These are phyloP conservation scores for Pseudoperonospora humuli DNA, from an alignment of 352 stramenopile genomes.

Conservation along the genomic window DNA sequence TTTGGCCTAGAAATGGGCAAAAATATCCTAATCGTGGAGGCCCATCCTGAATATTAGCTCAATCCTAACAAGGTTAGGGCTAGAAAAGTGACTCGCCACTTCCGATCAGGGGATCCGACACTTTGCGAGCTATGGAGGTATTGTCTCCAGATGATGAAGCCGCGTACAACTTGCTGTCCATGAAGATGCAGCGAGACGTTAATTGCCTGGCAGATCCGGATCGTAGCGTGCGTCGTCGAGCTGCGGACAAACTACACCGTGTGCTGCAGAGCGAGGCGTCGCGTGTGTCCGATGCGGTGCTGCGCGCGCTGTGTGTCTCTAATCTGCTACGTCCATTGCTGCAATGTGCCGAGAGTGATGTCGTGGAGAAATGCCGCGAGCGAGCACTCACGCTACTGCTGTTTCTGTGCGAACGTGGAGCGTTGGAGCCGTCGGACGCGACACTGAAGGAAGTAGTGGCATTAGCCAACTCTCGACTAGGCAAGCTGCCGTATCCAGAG, in stretches of 20 bases:
- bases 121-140: constrained; percentile 21
- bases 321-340: constrained; percentile 49
- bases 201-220: constrained; percentile 74
- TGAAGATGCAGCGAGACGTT: constrained; percentile 79
- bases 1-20: too few relatives aligned
- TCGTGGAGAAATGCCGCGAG: constrained; percentile 75
- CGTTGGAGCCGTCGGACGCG: constrained; percentile 30
- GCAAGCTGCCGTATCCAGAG: constrained; percentile 71
- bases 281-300: constrained; percentile 23
- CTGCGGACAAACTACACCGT: constrained; percentile 62
- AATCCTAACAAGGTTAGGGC: too few relatives aligned
- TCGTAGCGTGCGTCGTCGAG: constrained; percentile 58
- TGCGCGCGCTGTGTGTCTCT: constrained; percentile 33
- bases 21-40: too few relatives aligned
- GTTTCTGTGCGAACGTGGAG: constrained; percentile 43
- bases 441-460: constrained; percentile 44
- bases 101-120: too few relatives aligned
- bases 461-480: constrained; percentile 44
- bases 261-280: constrained; percentile 38
- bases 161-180: constrained; percentile 49
- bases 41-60: too few relatives aligned
- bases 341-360: constrained; percentile 36
- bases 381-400: constrained; percentile 51
- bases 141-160: constrained; percentile 44
- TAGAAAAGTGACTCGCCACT: too few relatives aligned